Percentiles rank a stretch among this genome's conserved stretches.
These are phyloP conservation scores for Colletotrichum costaricense DNA, from an alignment of 2,329 filamentous ascomycete genomes.

Conservation along the genomic window DNA sequence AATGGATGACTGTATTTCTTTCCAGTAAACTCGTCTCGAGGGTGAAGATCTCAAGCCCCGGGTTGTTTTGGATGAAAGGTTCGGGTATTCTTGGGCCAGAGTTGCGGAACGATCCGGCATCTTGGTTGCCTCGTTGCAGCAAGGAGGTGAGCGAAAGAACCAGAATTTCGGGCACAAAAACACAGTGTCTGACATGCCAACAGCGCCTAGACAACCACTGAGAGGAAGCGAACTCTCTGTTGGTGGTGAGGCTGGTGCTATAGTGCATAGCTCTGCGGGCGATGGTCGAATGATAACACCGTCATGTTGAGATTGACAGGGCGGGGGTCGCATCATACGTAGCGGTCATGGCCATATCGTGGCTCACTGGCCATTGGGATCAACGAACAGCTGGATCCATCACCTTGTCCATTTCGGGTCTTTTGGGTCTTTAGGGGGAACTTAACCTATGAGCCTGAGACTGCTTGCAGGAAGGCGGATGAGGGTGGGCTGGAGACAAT, in stretches of 20 bases:
- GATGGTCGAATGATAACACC: slow-evolving; percentile 32
- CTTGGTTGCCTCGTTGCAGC: neutral
- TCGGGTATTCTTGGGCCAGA: neutral
- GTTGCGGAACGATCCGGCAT: neutral
- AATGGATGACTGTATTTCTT: slow-evolving; percentile 6
- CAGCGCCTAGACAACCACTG: slow-evolving; percentile 22
- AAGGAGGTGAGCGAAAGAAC: neutral
- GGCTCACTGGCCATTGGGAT: slow-evolving; percentile 29
- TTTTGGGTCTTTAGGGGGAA: neutral
- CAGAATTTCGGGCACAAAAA: neutral
- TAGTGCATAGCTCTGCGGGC: slow-evolving; percentile 11
- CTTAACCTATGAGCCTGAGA: neutral
- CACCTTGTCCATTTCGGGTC: neutral
- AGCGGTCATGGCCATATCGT: slow-evolving; percentile 25
- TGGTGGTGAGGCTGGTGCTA: slow-evolving; percentile 12
- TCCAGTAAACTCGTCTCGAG: neutral
- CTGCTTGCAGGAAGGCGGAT: slow-evolving; percentile 16
- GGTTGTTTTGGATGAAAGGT: neutral
- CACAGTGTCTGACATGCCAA: neutral
- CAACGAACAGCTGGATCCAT: slow-evolving; percentile 8
- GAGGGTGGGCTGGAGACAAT: slow-evolving; percentile 26
- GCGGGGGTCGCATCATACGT: slow-evolving; percentile 32
- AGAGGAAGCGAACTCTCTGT: slow-evolving; percentile 4
- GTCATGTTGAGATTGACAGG: slow-evolving; percentile 32
- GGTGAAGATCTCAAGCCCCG: neutral